Evolutionary conservation across 352 stramenopile genomes (phyloP), one percentile per base, ranked within the genome.

Genomic region (Phytopythium chamaehyphon): DNA sequence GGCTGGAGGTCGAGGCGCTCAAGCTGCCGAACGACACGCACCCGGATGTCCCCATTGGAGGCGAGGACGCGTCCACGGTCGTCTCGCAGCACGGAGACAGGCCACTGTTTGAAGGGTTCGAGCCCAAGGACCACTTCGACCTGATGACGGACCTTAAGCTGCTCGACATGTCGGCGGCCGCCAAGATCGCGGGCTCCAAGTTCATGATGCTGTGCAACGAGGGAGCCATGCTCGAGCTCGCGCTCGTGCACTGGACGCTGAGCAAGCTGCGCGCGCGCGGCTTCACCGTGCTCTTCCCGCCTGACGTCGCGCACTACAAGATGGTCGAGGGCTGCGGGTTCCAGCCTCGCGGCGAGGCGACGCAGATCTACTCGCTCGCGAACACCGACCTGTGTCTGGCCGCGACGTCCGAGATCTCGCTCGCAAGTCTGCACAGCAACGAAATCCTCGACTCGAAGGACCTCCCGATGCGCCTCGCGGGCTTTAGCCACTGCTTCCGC

Each of bases 121-220:
- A 55, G 38, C 69, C 78, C 2, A 74, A 85, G 40, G 82, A 91
- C 37, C 80, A 91, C 54, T 81, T 82, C 38, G 79, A 92, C 47
- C 57, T 95, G 31, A 75, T 75, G 6, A 83, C 66, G 21, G 59
- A 76, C 8, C 64, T 94, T 39, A 59, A 86, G 21, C 59, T 96
- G 21, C 52, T 95, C 43, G 86, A 96, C 51, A 93, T 84, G 7
- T 68, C 83, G 42, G 73, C 68, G 0, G 80, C 66, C 0, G 76
- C 83, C 11, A 77, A 78, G 54, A 77, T 93, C 11, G 77, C 73
- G 10, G 85, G 83, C 22, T 89, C 83, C 55, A 88, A 90, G 59
- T 96, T 96, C 63, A 80, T 83, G 16, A 86, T 83, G 43, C 65
- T 96, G 45, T 88, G 83, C 54, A 93, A 94, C 52, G 83, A 94